These are phyloP conservation scores for Phylloporus arenicola DNA, from an alignment of 768 basidiomycete species.

Conservation along the genomic window DNA sequence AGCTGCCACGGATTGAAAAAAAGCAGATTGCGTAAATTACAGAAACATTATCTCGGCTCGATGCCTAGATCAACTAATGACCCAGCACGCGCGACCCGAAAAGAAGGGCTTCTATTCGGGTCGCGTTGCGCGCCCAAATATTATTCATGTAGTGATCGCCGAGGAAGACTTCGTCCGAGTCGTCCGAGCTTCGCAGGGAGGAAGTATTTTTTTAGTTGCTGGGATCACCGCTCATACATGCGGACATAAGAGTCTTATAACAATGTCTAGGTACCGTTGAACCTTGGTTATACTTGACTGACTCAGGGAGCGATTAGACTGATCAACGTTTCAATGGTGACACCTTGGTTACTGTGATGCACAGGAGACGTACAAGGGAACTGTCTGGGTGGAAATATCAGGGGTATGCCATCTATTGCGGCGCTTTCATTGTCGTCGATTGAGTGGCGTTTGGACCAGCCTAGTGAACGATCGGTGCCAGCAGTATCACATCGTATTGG, in stretches of 20 bases:
- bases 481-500: neutral
- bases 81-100: neutral
- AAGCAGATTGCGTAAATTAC: neutral
- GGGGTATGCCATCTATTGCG: neutral
- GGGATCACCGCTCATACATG: neutral
- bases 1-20: neutral
- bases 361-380: neutral
- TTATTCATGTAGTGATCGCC: neutral
- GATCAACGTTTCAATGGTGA: neutral
- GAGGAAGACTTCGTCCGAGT: neutral
- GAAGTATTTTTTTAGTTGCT: neutral
- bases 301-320: neutral
- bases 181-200: neutral
- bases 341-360: neutral
- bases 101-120: neutral
- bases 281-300: neutral
- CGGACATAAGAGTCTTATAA: neutral
- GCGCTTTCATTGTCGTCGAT: neutral
- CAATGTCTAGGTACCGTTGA: slow-evolving; percentile 9
- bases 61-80: neutral
- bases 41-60: neutral
- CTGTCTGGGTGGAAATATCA: neutral
- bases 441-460: slow-evolving; percentile 1
- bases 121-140: neutral
- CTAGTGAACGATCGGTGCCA: neutral